Percentiles rank a stretch among this genome's conserved stretches.
Conservation (phyloP, 345 rosid genomes). For the Eucalyptus paniculata region DNA sequence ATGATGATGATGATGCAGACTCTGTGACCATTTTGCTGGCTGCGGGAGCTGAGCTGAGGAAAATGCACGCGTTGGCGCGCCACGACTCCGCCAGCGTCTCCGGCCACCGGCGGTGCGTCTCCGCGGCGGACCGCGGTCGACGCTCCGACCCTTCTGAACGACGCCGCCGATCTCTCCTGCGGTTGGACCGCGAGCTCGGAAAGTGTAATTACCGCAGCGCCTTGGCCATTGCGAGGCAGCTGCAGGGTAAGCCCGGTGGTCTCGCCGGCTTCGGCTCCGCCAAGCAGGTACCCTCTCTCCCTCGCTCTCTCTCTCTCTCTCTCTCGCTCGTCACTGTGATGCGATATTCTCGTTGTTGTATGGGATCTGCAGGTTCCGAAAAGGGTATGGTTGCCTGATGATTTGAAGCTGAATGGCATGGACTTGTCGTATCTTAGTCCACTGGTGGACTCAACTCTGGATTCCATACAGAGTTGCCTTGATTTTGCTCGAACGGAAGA, state of each 20-base stretch:
- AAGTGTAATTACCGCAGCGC: constrained; percentile 27
- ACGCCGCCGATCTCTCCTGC: constrained; percentile 23
- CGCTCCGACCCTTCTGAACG: neutral
- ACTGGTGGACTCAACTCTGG: constrained; percentile 19
- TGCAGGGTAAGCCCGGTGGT: constrained; percentile 22
- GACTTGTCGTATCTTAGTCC: constrained; percentile 3
- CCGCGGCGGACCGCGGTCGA: neutral
- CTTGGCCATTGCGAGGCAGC: constrained; percentile 29
- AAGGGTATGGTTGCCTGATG: constrained; percentile 6
- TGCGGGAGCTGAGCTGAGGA: neutral
- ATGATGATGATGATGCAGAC: neutral
- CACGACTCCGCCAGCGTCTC: neutral
- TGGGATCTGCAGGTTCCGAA: constrained; percentile 22
- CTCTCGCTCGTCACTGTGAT: neutral
- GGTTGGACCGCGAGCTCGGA: constrained; percentile 28
- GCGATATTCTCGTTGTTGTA: neutral
- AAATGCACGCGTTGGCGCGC: neutral
- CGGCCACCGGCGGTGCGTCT: neutral
- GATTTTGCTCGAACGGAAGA: constrained; percentile 9
- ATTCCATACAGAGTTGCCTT: constrained; percentile 9
- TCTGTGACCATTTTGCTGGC: neutral
- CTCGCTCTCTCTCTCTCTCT: neutral
- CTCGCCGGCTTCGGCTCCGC: constrained; percentile 39
- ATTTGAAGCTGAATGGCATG: constrained; percentile 6
- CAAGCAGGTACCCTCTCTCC: constrained; percentile 12